Evolutionary conservation across 2,329 filamentous ascomycete genomes (phyloP).

Genomic region (Sclerotinia borealis): DNA sequence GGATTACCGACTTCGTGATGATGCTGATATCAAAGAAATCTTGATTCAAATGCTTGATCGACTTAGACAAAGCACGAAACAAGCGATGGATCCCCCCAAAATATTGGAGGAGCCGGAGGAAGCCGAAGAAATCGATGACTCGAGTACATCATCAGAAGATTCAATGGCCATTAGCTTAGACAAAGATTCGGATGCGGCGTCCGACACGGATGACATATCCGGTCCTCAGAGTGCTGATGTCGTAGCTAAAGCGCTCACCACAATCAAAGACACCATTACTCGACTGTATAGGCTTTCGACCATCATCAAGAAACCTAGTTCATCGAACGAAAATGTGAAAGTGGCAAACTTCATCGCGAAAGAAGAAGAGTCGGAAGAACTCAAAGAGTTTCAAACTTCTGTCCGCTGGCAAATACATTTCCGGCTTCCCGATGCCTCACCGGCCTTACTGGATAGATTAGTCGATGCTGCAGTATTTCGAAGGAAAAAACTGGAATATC

Average conservation of each 20-base stretch:
- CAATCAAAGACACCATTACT: background rate
- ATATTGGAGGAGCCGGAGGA: background rate
- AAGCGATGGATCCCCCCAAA: background rate
- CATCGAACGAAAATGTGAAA: background rate
- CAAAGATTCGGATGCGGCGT: background rate
- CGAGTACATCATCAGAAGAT: background rate
- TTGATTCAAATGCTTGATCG: conserved; percentile 1
- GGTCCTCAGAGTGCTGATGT: background rate
- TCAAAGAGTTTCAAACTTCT: background rate
- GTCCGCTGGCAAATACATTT: conserved; percentile 3
- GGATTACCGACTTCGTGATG: conserved; percentile 1
- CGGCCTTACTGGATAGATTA: background rate
- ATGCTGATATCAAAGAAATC: background rate
- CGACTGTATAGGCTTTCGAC: background rate
- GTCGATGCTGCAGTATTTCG: conserved; percentile 3
- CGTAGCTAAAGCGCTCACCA: background rate
- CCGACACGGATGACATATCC: background rate
- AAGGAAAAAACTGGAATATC: background rate
- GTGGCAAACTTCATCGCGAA: conserved; percentile 1
- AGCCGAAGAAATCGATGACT: background rate
- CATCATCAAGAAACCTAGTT: background rate
- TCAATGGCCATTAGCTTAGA: conserved; percentile 7
- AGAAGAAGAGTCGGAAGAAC: background rate
- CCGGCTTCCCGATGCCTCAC: background rate
- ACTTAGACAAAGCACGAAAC: background rate